Conservation (phyloP, 805 yeast genomes). For the Wickerhamiella occidentalis region DNA sequence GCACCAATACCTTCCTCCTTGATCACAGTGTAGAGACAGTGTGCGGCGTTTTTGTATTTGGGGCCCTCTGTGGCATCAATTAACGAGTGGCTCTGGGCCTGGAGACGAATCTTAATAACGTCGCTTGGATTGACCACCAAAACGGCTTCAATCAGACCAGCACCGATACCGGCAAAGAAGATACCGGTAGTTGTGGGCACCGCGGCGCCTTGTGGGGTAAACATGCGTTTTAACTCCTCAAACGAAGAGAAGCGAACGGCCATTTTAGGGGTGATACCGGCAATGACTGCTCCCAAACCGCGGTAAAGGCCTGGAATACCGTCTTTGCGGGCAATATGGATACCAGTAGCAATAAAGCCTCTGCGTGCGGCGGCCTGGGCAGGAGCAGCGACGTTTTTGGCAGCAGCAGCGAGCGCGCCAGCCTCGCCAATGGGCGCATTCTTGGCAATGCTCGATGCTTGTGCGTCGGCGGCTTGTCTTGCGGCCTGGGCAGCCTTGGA, state of each 20-base stretch:
- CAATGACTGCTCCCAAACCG: conserved; percentile 93
- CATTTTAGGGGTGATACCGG: conserved; percentile 97
- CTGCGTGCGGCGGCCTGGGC: conserved; percentile 39
- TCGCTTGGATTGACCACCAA: conserved; percentile 94
- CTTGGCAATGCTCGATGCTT: conserved; percentile 10
- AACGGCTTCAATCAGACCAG: conserved; percentile 94
- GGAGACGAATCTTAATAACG: conserved; percentile 90
- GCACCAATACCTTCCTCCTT: conserved; percentile 87
- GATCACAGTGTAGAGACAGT: conserved; percentile 70
- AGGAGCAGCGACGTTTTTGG: conserved; percentile 13
- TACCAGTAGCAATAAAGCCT: conserved; percentile 77
- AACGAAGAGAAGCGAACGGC: conserved; percentile 92
- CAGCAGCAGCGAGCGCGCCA: conserved; percentile 12
- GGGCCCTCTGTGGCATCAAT: conserved; percentile 69
- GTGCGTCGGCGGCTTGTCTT: conserved; percentile 17
- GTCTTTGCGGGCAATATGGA: conserved; percentile 63
- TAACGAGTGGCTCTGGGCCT: conserved; percentile 87
- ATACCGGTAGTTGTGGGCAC: conserved; percentile 59
- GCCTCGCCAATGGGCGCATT: conserved; percentile 12
- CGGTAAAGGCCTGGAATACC: conserved; percentile 79
- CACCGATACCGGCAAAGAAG: conserved; percentile 89
- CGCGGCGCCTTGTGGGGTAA: conserved; percentile 50
- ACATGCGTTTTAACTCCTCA: conserved; percentile 67
- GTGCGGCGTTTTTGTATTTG: conserved; percentile 85
- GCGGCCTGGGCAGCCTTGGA: conserved; percentile 37